A percentile compares a stretch with the other conserved stretches of the same genome.
Conservation (phyloP, 108 stramenopile genomes). For the Conticribra weissflogii region DNA sequence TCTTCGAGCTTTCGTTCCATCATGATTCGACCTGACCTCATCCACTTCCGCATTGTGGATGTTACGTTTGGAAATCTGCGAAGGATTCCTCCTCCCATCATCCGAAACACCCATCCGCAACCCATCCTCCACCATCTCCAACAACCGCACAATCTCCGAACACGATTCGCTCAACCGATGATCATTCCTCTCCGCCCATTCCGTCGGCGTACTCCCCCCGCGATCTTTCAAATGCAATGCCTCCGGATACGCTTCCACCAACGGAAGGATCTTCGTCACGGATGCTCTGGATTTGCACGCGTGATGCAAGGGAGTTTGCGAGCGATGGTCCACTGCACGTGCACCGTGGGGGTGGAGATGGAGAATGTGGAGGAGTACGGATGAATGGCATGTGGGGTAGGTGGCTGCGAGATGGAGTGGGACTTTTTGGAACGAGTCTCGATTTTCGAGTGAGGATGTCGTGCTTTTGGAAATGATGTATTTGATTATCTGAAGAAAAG, state of each 20-base stretch:
- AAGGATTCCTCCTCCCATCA: not conserved
- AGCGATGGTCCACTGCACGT: conserved; percentile 23
- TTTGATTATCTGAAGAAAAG: conserved; percentile 11
- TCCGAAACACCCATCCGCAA: conserved; percentile 8
- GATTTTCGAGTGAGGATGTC: conserved; percentile 16
- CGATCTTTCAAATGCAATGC: conserved; percentile 34
- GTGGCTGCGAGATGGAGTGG: conserved; percentile 40
- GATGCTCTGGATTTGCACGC: conserved; percentile 37
- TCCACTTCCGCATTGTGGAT: not conserved
- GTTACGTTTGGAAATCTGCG: not conserved
- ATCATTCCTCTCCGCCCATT: conserved; percentile 29
- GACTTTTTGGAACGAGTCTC: conserved; percentile 27
- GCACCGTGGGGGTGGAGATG: conserved; percentile 29
- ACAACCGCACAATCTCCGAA: conserved; percentile 27
- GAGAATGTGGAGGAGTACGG: conserved; percentile 21
- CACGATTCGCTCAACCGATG: conserved; percentile 31
- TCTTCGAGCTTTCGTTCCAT: conserved; percentile 8
- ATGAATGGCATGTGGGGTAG: conserved; percentile 19
- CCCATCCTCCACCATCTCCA: conserved; percentile 30
- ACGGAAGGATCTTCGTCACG: conserved; percentile 18
- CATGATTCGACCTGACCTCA: not conserved
- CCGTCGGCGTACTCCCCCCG: conserved; percentile 21
- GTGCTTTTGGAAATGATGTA: conserved; percentile 21
- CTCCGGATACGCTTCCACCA: conserved; percentile 25
- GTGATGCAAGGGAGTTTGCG: conserved; percentile 35